A percentile compares a stretch with the other conserved stretches of the same genome.
These are phyloP conservation scores for Penicillium sp. DNA, from an alignment of 2,329 filamentous ascomycete species.

Conservation along the genomic window DNA sequence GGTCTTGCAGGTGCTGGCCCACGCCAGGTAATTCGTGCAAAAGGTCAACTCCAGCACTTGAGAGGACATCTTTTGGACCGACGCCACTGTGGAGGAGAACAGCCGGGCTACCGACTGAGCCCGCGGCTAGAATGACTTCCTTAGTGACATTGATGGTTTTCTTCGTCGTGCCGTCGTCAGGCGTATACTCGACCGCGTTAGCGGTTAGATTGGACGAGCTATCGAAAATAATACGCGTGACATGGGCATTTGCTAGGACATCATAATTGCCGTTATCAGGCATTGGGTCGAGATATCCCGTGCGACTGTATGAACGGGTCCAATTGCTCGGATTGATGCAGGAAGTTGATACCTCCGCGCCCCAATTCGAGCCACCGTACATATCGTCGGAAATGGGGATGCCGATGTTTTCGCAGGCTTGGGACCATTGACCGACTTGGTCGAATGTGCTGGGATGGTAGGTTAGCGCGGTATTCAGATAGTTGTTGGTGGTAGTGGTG, in stretches of 20 bases:
- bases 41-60: slow-evolving; percentile 48
- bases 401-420: slow-evolving; percentile 27
- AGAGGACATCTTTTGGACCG: slow-evolving; percentile 55
- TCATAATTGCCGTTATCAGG: slow-evolving; percentile 38
- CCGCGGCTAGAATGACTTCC: slow-evolving; percentile 47
- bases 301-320: slow-evolving; percentile 41
- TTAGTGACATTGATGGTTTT: slow-evolving; percentile 31
- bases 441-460: slow-evolving; percentile 37
- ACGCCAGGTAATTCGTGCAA: slow-evolving; percentile 53
- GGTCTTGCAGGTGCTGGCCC: slow-evolving; percentile 58
- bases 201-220: slow-evolving; percentile 35
- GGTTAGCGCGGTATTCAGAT: too few relatives aligned
- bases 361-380: slow-evolving; percentile 37
- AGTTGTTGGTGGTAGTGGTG: too few relatives aligned
- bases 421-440: slow-evolving; percentile 32
- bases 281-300: slow-evolving; percentile 41
- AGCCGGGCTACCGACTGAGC: slow-evolving; percentile 61
- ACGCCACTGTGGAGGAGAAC: slow-evolving; percentile 66
- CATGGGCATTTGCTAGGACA: slow-evolving; percentile 36
- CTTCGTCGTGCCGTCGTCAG: slow-evolving; percentile 32
- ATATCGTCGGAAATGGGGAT: slow-evolving; percentile 32
- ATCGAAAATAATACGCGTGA: slow-evolving; percentile 37
- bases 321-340: slow-evolving; percentile 40
- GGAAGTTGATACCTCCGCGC: slow-evolving; percentile 39
- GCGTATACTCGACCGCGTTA: slow-evolving; percentile 37